phyloP scores from a whole-genome alignment of 2,329 filamentous ascomycete genomes.

The Gremmenia infestans region DNA sequence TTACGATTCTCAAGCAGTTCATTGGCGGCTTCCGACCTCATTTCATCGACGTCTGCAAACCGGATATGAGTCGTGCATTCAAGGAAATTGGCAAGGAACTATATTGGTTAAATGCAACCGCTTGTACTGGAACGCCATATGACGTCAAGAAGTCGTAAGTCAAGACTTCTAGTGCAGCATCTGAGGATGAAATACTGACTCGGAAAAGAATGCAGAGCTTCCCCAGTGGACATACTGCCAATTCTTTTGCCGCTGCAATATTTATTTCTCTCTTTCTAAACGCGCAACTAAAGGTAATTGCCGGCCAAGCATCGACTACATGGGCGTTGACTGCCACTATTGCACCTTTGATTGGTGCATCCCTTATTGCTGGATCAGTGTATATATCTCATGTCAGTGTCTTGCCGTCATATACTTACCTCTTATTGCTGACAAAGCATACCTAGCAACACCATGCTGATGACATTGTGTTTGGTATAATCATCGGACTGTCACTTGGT shows the following conservation, averaged over 20 bases:
- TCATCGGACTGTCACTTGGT: slow-evolving; percentile 58
- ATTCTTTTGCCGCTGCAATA: slow-evolving; percentile 64
- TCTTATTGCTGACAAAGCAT: not conserved
- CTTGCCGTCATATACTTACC: not conserved
- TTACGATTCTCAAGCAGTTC: slow-evolving; percentile 68
- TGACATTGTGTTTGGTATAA: slow-evolving; percentile 57
- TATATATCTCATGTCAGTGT: slow-evolving; percentile 42
- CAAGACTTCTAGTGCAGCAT: not conserved
- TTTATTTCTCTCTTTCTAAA: slow-evolving; percentile 70
- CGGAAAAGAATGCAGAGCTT: slow-evolving; percentile 52
- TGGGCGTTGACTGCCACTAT: slow-evolving; percentile 65
- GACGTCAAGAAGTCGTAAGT: slow-evolving; percentile 41
- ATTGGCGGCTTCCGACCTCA: slow-evolving; percentile 66
- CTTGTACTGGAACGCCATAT: slow-evolving; percentile 55
- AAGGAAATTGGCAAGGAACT: slow-evolving; percentile 56
- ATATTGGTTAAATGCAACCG: slow-evolving; percentile 59
- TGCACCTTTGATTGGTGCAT: slow-evolving; percentile 59
- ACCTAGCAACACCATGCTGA: slow-evolving; percentile 66
- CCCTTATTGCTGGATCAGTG: slow-evolving; percentile 60
- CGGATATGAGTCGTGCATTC: slow-evolving; percentile 41
- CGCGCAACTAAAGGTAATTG: slow-evolving; percentile 69
- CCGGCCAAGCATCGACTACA: slow-evolving; percentile 64
- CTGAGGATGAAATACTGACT: not conserved
- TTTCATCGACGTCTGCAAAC: slow-evolving; percentile 65
- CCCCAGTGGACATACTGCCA: slow-evolving; percentile 67